Conservation (phyloP, 306 rosid genomes). For the Vigna trinervia region DNA sequence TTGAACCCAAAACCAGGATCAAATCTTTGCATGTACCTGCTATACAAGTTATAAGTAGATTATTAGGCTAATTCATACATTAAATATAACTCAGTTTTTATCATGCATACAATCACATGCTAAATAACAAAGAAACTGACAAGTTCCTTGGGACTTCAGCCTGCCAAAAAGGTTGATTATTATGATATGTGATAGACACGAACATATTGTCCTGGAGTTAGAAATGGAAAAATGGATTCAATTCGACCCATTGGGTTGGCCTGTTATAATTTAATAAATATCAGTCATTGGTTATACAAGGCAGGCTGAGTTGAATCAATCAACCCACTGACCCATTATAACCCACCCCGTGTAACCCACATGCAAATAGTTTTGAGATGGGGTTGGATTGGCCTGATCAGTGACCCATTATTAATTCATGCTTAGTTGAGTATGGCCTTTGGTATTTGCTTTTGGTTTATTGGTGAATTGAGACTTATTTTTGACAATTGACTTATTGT, state of each 20-base stretch:
- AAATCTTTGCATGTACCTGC: conserved; percentile 95
- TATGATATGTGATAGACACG: neutral
- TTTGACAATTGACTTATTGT: neutral
- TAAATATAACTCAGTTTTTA: neutral
- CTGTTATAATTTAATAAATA: too few relatives aligned
- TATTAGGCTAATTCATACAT: conserved; percentile 12
- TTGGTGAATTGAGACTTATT: neutral
- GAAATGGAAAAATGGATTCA: neutral
- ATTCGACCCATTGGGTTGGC: neutral
- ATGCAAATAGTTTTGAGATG: neutral
- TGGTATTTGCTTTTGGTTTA: neutral
- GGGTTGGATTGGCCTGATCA: neutral
- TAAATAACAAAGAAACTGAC: neutral
- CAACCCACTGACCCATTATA: neutral
- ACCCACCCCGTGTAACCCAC: neutral
- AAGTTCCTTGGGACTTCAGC: neutral
- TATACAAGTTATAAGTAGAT: conserved; percentile 34
- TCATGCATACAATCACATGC: neutral
- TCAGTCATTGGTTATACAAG: neutral
- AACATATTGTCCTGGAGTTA: neutral
- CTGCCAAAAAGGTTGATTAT: neutral
- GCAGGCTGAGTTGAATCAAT: neutral
- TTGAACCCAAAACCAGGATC: conserved; percentile 97
- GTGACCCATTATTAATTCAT: neutral
- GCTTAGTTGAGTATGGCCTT: neutral